Evolutionary conservation across 2,329 filamentous ascomycete genomes (phyloP), one percentile per base, ranked within the genome.

Genomic region (Alternaria arbusti): DNA sequence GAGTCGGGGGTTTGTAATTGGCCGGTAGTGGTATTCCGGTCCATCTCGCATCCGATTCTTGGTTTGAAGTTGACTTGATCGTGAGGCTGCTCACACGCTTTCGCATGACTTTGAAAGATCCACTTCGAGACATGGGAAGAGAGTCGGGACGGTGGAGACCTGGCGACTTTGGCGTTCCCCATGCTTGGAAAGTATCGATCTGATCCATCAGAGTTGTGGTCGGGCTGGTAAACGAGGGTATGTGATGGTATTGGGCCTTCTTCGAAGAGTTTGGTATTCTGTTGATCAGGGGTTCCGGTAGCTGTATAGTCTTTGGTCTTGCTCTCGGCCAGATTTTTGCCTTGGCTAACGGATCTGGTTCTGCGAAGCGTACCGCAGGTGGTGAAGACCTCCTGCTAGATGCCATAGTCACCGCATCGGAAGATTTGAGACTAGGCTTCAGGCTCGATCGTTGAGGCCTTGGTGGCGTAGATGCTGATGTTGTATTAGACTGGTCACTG

Each of bases 341-440:
- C 23, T 52, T 66, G 25, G 63, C 59, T 17, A 63, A 25, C 10
- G 61, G 63, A 43, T 72, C 68, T 56, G 71, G 67, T 12, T 74
- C 68, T 20, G 66, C 57, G 28, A 77, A 77, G 23, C 70, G 67
- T 43, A 77, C 74, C 12, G 65, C 67, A 7, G 72, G 61, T 22
- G 70, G 68, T 25, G 69, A 68, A 20, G 71, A 67, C 59, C 61
- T 69, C 20, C 63, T 61, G 23, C 61, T 66, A 10, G 62, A 43
- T 15, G 58, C 57, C 9, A 49, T 61, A 36, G 55, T 58, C 32
- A 64, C 57, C 54, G 67, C 71, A 30, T 66, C 66, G 12, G 66
- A 67, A 17, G 62, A 52, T 43, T 71, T 75, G 6, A 75, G 51
- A 17, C 51, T 71, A 3, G 72, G 65, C 28, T 76, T 77, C 57